A percentile compares a stretch with the other conserved stretches of the same genome.
Evolutionary conservation across 2,329 filamentous ascomycete species (phyloP).

Genomic region (Penicillium sp.): DNA sequence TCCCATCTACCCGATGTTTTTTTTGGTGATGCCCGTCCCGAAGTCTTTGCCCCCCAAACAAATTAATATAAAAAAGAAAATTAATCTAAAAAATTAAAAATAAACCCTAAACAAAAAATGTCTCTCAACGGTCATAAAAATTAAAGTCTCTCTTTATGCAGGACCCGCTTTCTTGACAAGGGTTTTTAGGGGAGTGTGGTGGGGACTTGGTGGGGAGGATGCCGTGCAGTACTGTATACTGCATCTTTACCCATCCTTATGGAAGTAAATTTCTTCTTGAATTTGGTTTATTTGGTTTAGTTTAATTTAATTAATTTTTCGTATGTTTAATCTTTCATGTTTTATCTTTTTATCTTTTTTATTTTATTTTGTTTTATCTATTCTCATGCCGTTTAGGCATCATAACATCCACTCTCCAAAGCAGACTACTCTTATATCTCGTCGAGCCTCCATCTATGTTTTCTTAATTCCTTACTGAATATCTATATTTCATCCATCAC

Average conservation of each 20-base stretch:
- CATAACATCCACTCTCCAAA: slow-evolving; percentile 3
- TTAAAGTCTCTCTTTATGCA: slow-evolving; percentile 16
- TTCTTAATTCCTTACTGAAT: neutral
- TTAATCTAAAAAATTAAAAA: neutral
- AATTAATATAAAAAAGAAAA: neutral
- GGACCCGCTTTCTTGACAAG: slow-evolving; percentile 19
- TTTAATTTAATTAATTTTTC: neutral
- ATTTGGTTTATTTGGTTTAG: neutral
- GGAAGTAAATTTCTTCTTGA: neutral
- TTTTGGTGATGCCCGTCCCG: slow-evolving; percentile 6
- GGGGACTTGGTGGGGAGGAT: slow-evolving; percentile 6
- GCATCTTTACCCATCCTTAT: slow-evolving; percentile 10
- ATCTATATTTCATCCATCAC: neutral
- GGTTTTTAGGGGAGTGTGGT: slow-evolving; percentile 7
- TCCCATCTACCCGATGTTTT: slow-evolving; percentile 33
- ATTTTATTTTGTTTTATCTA: slow-evolving; percentile 4
- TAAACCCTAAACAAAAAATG: neutral
- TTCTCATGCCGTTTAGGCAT: neutral
- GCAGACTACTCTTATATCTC: slow-evolving; percentile 1
- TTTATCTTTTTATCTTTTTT: neutral
- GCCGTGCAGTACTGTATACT: slow-evolving; percentile 13
- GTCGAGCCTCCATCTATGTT: slow-evolving; percentile 2
- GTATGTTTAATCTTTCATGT: neutral
- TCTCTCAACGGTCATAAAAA: slow-evolving; percentile 7
- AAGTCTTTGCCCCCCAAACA: neutral